A percentile compares a stretch with the other conserved stretches of the same genome.
phyloP scores from a whole-genome alignment of 202 grass and related monocot genomes.

The Zizania palustris region DNA sequence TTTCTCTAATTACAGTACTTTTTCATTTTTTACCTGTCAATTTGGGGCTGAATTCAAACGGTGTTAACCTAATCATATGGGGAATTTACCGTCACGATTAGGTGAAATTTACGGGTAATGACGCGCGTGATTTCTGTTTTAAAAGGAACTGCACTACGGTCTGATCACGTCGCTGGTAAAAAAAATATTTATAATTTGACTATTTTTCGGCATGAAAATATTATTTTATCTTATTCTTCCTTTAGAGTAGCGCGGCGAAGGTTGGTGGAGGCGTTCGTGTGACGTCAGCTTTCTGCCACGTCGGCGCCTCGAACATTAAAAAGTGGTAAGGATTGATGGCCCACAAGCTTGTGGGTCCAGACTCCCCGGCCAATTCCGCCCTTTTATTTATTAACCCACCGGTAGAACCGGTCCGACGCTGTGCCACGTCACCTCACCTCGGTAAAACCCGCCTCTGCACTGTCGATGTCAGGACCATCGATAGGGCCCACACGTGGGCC shows the following conservation, averaged over 20 bases:
- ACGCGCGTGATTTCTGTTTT: background rate
- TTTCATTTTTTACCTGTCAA: background rate
- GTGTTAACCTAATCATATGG: background rate
- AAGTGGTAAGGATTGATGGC: background rate
- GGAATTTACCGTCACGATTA: background rate
- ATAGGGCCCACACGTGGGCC: background rate
- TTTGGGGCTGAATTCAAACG: background rate
- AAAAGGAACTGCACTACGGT: background rate
- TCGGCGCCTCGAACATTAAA: constrained; percentile 56
- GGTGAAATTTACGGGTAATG: background rate
- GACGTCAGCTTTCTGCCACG: constrained; percentile 62
- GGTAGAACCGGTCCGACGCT: constrained; percentile 22
- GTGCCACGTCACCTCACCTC: constrained; percentile 47
- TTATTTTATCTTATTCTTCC: background rate
- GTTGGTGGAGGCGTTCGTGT: constrained; percentile 51
- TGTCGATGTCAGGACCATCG: constrained; percentile 57
- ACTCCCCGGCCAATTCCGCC: constrained; percentile 4
- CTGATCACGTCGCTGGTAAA: background rate
- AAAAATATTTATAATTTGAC: constrained; percentile 8
- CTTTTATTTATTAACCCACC: constrained; percentile 55
- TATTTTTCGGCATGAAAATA: background rate
- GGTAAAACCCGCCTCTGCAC: constrained; percentile 14
- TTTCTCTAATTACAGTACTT: background rate
- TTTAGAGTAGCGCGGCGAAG: constrained; percentile 49
- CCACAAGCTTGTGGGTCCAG: no score